Evolutionary conservation across 306 rosid species (phyloP), one percentile per base, ranked within the genome.

Genomic region (Pyrus pyrifolia): DNA sequence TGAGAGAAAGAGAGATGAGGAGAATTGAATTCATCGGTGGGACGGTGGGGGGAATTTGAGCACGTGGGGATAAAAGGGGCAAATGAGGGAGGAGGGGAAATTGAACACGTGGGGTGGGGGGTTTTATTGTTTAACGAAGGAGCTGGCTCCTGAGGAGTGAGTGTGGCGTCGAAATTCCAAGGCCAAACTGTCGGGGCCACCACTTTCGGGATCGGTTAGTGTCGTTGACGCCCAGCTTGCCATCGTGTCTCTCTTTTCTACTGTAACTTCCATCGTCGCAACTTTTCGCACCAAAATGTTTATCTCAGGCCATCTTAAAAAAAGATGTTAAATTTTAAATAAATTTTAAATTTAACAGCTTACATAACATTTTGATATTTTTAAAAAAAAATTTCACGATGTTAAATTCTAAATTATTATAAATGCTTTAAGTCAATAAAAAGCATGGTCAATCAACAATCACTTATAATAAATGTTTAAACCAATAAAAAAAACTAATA

Each of bases 51-150:
- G 18, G 73, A 21, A 62, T 31, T 49, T 18, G 17, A 67, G 67
- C 76, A 80, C 82, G 78, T 79, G 78, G 60, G 44, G 76, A 73
- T 45, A 74, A 67, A 2, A 2, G 6, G 35, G 8, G 40, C 5
- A 17, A 63, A 11, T 2, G 11, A 67, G 8, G 21, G 22, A 2
- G 42, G 46, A 21, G 12, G 14, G 61, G 78, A 63, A 76, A 73
- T 85, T 72, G 27, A 66, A 70, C 85, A 86, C 83, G 85, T 80
- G 86, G 81, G 52, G 63, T 5, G 8, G 40, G 9, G 38, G 38
- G 38, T 33, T 42, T 11, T 25, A n/a, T 45, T 6, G n/a, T 14
- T 17, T 7, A 29, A 53, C 18, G 38, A 23, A 40, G 52, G 59
- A 12, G 58, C 17, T 30, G 38, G 38, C 38, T 35, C 38, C 38